Conservation (phyloP, 345 rosid genomes). For the Nephelium lappaceum region DNA sequence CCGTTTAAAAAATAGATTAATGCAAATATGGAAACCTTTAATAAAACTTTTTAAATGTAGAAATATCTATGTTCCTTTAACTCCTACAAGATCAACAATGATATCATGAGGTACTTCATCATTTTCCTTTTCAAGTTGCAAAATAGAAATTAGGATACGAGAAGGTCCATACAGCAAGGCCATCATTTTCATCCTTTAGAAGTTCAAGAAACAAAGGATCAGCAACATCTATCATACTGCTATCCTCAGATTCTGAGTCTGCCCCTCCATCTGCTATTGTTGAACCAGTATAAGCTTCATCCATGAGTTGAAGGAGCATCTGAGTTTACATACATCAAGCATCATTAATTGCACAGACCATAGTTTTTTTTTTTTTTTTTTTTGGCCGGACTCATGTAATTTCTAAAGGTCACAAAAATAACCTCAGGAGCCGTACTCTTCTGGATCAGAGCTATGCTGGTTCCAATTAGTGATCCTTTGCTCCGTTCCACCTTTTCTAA, state of each 20-base stretch:
- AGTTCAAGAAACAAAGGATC: conserved; percentile 94
- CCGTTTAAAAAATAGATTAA: not conserved
- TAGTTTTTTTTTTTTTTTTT: conserved; percentile 19
- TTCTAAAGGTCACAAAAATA: conserved; percentile 25
- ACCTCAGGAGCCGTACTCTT: conserved; percentile 98
- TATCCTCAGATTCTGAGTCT: conserved; percentile 93
- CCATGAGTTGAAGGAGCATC: conserved; percentile 99
- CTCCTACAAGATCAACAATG: not conserved
- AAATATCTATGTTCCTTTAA: conserved; percentile 4
- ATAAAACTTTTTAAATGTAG: not conserved
- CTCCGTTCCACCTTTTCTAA: conserved; percentile 87
- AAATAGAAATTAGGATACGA: conserved; percentile 1
- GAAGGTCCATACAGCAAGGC: conserved; percentile 72
- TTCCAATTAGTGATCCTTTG: conserved; percentile 88
- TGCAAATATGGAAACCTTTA: not conserved
- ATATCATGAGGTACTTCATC: not conserved
- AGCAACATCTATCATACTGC: conserved; percentile 72
- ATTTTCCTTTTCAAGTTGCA: not conserved
- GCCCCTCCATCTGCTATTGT: conserved; percentile 88
- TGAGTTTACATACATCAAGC: conserved; percentile 38
- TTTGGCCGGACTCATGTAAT: conserved; percentile 19
- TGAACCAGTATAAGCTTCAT: conserved; percentile 99
- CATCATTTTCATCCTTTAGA: conserved; percentile 98
- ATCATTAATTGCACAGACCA: conserved; percentile 6
- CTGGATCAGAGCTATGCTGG: conserved; percentile 89